phyloP scores from a whole-genome alignment of 148 eudicot genomes.

The Simmondsia chinensis region DNA sequence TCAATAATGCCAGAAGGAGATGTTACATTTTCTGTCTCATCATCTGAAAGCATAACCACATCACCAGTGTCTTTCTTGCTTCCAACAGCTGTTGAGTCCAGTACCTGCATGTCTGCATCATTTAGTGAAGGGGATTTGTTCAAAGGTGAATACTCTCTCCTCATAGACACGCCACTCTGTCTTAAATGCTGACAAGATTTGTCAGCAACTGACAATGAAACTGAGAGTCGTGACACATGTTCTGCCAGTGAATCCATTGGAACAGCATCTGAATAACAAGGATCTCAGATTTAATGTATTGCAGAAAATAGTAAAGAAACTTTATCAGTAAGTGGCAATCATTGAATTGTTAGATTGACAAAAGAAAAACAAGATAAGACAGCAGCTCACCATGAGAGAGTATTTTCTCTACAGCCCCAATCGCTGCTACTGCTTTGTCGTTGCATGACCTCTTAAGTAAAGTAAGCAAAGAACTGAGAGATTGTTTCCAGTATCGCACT shows the following conservation, averaged over 20 bases:
- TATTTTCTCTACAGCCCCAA: constrained; percentile 47
- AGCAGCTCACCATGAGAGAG: constrained; percentile 49
- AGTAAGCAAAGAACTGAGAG: constrained; percentile 47
- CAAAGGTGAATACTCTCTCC: constrained; percentile 18
- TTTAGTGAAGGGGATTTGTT: constrained; percentile 15
- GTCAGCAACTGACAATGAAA: constrained; percentile 33
- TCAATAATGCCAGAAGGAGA: constrained; percentile 10
- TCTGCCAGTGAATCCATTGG: constrained; percentile 47
- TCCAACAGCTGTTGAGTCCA: constrained; percentile 15
- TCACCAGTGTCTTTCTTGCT: constrained; percentile 16
- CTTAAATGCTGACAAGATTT: no score
- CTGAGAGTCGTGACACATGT: constrained; percentile 58
- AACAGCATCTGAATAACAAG: constrained; percentile 47
- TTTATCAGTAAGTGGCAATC: background rate
- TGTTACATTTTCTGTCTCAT: constrained; percentile 35
- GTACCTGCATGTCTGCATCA: constrained; percentile 26
- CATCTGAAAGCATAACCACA: constrained; percentile 69
- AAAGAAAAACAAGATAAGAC: constrained; percentile 4
- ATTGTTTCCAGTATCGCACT: constrained; percentile 83
- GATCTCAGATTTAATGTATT: constrained; percentile 4
- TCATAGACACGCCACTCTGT: no score
- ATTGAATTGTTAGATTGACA: background rate
- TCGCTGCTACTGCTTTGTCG: constrained; percentile 27
- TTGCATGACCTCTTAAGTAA: constrained; percentile 43
- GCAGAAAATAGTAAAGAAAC: constrained; percentile 7